Base-by-base conservation (phyloP, 148 eudicot genomes). In the Silene uniflora region DNA sequence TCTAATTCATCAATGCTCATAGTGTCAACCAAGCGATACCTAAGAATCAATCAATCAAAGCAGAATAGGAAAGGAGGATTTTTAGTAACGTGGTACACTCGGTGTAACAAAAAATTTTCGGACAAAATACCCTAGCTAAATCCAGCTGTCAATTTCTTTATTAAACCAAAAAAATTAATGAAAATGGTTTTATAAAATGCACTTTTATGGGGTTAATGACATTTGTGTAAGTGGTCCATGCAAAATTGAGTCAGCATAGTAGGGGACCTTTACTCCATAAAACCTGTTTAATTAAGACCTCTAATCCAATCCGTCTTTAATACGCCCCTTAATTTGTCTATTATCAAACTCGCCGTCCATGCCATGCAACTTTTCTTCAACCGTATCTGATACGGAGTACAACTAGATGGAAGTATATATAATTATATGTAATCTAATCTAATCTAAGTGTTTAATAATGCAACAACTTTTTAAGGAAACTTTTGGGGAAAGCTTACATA, bases 211-310 rank as follows among this genome's bases (percentile, higher is more conserved):
- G n/a, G 4, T 35, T 39, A 61, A 73, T 60, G 49, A 44, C 67
- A 69, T 64, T 76, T 72, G 79, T 46, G 64, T 65, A 7, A 59
- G 10, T 17, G 47, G 61, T 76, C 69, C 55, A 9, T 69, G 27
- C 60, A 55, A 76, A 23, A 32, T 13, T 24, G 49, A 76, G 74
- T 76, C 72, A 46, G 79, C 73, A 16, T 9, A 11, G 22, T 32
- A 23, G 60, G 79, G 61, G 74, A 76, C 79, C 79, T 69, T 42
- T 69, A 9, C 60, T 59, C 79, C 74, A 60, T 69, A 39, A 39
- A 60, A 59, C 12, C 46, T 16, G 27, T 59, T 76, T 60, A 27
- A 22, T 49, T 49, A 13, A 52, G 14, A 1, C 13, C 47, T 21
- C 58, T 47, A 47, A 46, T 32, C 35, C 11, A 59, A 42, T 22